Evolutionary conservation across 768 basidiomycete genomes (phyloP).

Genomic region (Russula dissimulans): DNA sequence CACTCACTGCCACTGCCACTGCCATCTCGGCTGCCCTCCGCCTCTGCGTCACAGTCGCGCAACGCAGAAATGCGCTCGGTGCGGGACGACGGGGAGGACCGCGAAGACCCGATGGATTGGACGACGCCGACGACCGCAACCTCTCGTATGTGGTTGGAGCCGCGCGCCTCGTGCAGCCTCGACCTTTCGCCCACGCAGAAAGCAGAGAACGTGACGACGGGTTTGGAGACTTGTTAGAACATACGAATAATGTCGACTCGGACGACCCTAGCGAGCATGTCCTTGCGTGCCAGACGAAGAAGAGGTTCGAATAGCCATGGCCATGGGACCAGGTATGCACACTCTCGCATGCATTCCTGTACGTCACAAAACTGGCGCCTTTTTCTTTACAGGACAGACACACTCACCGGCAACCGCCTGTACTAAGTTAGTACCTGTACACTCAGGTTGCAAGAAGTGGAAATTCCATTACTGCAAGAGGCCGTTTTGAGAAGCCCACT

Average conservation of each 20-base stretch:
- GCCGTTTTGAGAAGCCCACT: too few relatives aligned
- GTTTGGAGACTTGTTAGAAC: constrained; percentile 16
- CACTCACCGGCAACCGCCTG: too few relatives aligned
- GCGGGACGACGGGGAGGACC: constrained; percentile 25
- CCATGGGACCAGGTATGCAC: constrained; percentile 7
- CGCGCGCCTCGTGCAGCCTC: neutral
- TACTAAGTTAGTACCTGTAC: too few relatives aligned
- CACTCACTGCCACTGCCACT: constrained; percentile 9
- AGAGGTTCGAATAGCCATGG: neutral
- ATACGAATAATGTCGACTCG: constrained; percentile 13
- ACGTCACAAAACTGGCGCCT: too few relatives aligned
- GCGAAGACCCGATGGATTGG: constrained; percentile 55
- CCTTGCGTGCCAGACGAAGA: neutral
- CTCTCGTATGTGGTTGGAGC: neutral
- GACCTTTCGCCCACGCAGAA: neutral
- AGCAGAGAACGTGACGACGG: constrained; percentile 6
- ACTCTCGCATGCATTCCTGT: neutral
- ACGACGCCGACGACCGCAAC: constrained; percentile 43
- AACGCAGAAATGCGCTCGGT: constrained; percentile 20
- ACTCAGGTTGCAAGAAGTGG: too few relatives aligned
- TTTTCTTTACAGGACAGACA: too few relatives aligned
- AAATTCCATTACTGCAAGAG: too few relatives aligned
- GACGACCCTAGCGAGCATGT: neutral
- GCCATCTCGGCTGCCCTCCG: too few relatives aligned
- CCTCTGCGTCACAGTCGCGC: constrained; percentile 14